Percentiles rank a stretch among this genome's conserved stretches.
phyloP scores from a whole-genome alignment of 176 grass and related monocot genomes.

The Ampelocalamus luodianensis region DNA sequence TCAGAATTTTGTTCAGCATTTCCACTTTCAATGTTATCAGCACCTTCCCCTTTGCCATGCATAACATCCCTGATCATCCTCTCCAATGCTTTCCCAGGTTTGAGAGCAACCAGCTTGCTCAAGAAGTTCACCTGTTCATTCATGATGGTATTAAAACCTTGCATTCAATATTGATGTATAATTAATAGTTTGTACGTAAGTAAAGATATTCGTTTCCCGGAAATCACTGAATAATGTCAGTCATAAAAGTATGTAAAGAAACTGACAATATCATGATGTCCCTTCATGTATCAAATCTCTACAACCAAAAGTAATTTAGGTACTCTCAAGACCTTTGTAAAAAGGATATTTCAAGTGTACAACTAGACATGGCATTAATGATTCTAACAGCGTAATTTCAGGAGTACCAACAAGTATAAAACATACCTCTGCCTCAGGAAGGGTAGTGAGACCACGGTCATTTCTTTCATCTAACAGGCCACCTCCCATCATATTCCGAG shows the following conservation, averaged over 20 bases:
- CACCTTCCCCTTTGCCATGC: conserved; percentile 82
- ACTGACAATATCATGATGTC: neutral
- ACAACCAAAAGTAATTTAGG: conserved; percentile 21
- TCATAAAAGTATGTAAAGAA: neutral
- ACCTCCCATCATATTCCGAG: conserved; percentile 94
- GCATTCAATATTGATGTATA: neutral
- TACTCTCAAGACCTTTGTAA: neutral
- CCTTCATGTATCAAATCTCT: neutral
- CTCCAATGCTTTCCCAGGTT: conserved; percentile 73
- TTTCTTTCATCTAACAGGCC: conserved; percentile 98
- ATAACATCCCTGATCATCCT: conserved; percentile 80
- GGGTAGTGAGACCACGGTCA: conserved; percentile 77
- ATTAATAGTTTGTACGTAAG: neutral
- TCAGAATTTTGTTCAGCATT: conserved; percentile 40
- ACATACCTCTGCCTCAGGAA: conserved; percentile 86
- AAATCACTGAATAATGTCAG: neutral
- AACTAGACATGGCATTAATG: neutral
- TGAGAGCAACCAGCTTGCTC: conserved; percentile 79
- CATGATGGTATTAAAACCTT: neutral
- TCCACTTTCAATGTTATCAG: conserved; percentile 53
- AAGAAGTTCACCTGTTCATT: conserved; percentile 84
- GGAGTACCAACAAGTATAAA: conserved; percentile 20
- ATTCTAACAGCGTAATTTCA: neutral
- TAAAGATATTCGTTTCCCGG: neutral
- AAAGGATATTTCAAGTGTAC: conserved; percentile 3